Base-by-base conservation (phyloP, 305 asterid genomes). In the Fraxinus baroniana region DNA sequence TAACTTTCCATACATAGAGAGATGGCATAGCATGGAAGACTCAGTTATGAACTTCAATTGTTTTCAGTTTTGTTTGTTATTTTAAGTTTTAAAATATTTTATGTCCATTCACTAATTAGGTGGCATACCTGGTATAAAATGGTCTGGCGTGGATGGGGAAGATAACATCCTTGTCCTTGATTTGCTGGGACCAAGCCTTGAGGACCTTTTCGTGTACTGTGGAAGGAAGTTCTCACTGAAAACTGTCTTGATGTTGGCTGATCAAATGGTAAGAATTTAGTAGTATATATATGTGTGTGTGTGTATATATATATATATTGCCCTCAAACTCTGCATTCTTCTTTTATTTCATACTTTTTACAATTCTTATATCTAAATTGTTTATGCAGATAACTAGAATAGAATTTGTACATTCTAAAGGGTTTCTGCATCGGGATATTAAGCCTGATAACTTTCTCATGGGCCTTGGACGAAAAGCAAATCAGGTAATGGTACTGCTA, bases 381-480 rank as follows among this genome's bases (percentile, higher is more conserved):
- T 64, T 64, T 85, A 24, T 87, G 71, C 91, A 95, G 98, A 88
- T 95, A 74, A 90, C 98, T 35, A 89, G 98, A 86, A 92, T 91
- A 60, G 98, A 95, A 74, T 94, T 90, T 84, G 95, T 91, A 79
- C 98, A 95, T 87, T 91, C 98, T 20, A 95, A 95, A 91, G 98
- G 98, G 62, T 93, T 94, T 85, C 82, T 95, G 83, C 98, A 95
- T 87, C 93, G 98, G 84, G 98, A 95, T 90, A 91, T 95, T 81
- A 95, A 95, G 86, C 98, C 98, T 10, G 98, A 95, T 88, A 95
- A 95, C 92, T 95, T 95, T 89, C 94, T 95, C 76, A 95, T 95
- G 98, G 98, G 98, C 76, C 98, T 95, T 87, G 98, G 98, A 80
- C 93, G 98, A 84, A 95, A 95, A 90, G 98, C 98, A 6, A 95